phyloP scores from a whole-genome alignment of 176 grass and related monocot genomes.

The Oryza punctata region DNA sequence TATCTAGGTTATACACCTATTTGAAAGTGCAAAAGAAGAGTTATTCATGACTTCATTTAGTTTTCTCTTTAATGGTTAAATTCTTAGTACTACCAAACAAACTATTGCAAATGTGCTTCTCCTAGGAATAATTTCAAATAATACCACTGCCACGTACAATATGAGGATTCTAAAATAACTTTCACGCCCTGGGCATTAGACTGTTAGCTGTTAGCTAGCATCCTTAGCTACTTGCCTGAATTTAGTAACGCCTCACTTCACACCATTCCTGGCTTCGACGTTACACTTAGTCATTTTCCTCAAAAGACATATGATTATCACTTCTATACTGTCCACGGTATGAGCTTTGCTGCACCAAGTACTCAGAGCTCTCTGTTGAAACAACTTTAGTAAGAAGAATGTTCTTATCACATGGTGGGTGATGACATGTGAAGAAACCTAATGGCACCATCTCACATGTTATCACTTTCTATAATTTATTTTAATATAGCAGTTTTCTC shows the following conservation, averaged over 20 bases:
- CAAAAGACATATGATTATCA: not conserved
- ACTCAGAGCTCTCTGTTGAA: not conserved
- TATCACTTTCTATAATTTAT: constrained; percentile 31
- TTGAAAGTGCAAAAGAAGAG: not conserved
- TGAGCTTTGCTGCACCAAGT: not conserved
- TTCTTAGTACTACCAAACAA: not conserved
- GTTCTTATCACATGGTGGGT: not conserved
- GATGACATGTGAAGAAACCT: not conserved
- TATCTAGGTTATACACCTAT: not conserved
- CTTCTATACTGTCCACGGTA: constrained; percentile 3
- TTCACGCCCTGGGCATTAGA: not conserved
- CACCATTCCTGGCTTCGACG: not conserved
- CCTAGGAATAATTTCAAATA: not conserved
- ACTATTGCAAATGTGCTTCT: not conserved
- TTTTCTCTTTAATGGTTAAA: not conserved
- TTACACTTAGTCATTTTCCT: not conserved
- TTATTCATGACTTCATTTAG: constrained; percentile 3
- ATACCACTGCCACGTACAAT: not conserved
- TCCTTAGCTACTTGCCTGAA: not conserved
- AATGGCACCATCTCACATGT: constrained; percentile 2
- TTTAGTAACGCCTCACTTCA: not conserved
- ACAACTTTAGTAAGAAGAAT: not conserved
- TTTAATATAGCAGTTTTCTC: constrained; percentile 16
- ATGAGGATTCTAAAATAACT: constrained; percentile 6
- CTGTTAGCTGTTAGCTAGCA: not conserved